Evolutionary conservation across 2,329 filamentous ascomycete species (phyloP).

Genomic region (Diaporthe destruens): DNA sequence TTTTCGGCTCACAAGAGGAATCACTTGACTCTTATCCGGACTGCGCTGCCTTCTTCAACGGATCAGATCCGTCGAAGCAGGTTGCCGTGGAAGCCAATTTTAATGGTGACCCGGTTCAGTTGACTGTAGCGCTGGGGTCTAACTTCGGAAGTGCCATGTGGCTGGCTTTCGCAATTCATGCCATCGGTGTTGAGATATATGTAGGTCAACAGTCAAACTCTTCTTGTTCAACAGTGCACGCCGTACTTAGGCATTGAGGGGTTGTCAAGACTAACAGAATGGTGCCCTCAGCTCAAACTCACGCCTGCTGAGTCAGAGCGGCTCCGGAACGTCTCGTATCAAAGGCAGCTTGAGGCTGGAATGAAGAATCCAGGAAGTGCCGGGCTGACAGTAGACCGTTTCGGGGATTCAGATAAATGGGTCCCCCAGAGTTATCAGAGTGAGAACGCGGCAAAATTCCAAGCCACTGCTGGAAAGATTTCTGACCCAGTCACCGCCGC

Average conservation of each 20-base stretch:
- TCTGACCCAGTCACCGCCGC: background rate
- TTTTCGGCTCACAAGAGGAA: conserved; percentile 48
- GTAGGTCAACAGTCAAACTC: conserved; percentile 47
- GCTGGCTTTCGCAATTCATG: conserved; percentile 65
- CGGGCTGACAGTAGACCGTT: conserved; percentile 59
- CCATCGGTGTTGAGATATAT: conserved; percentile 61
- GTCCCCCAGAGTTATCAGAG: conserved; percentile 33
- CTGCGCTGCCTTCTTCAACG: conserved; percentile 56
- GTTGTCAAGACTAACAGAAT: conserved; percentile 1
- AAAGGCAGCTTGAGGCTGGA: conserved; percentile 67
- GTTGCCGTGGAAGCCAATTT: conserved; percentile 53
- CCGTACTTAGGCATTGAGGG: background rate
- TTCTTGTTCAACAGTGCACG: background rate
- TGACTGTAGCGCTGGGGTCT: conserved; percentile 59
- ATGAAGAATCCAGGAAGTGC: conserved; percentile 62
- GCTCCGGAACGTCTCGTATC: conserved; percentile 66
- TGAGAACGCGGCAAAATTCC: background rate
- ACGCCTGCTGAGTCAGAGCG: conserved; percentile 67
- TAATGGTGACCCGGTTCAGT: conserved; percentile 46
- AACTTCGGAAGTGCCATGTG: conserved; percentile 66
- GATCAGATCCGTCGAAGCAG: conserved; percentile 45
- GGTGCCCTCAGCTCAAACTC: conserved; percentile 57
- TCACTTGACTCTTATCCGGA: conserved; percentile 57
- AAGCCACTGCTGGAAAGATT: background rate
- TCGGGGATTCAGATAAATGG: conserved; percentile 53